Base-by-base conservation (phyloP, 2,329 filamentous ascomycete genomes). In the Monascus ruber region DNA sequence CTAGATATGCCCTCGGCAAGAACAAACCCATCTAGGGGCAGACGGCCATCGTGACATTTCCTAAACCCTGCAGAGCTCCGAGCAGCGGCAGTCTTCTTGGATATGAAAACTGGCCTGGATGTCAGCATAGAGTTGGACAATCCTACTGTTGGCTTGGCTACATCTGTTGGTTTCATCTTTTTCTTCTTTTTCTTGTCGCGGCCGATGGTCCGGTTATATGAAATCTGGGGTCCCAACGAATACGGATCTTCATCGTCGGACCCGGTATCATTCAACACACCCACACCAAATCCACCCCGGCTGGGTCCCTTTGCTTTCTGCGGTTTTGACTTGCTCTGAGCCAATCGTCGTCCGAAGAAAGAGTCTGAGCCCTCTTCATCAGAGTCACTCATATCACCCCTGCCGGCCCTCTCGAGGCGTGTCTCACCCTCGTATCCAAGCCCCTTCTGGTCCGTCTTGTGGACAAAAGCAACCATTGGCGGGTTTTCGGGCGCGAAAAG, bases 201-300 rank as follows among this genome's bases (percentile, higher is more conserved):
- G 11, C 85, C 87, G 43, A 95, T 77, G 4, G 81, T 73, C 32
- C 80, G 77, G 51, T 85, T 94, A 61, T 94, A 94, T 8, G 81
- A 85, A 57, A 95, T 93, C 48, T 79, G 82, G 0, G 91, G 91
- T 0, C 89, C 89, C 38, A 96, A 81, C 42, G 89, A 84, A 56
- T 94, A 96, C 0, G 86, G 84, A 53, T 95, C 88, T 52, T 96
- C 91, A 34, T 95, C 88, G 49, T 96, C 91, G 4, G 89, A 95
- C 7, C 87, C 88, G 17, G 81, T 91, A 49, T 95, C 89, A 52
- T 96, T 95, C 34, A 96, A 64, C 1, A 95, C 72, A 0, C 89
- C 89, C 9, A 94, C 81, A 0, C 89, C 89, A 47, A 96, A 85
- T 0, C 83, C 85, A 2, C 82, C 77, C 38, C 72, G 72, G 1